These are phyloP conservation scores for Dalbergia oliveri DNA, from an alignment of 306 rosid genomes.

Conservation along the genomic window DNA sequence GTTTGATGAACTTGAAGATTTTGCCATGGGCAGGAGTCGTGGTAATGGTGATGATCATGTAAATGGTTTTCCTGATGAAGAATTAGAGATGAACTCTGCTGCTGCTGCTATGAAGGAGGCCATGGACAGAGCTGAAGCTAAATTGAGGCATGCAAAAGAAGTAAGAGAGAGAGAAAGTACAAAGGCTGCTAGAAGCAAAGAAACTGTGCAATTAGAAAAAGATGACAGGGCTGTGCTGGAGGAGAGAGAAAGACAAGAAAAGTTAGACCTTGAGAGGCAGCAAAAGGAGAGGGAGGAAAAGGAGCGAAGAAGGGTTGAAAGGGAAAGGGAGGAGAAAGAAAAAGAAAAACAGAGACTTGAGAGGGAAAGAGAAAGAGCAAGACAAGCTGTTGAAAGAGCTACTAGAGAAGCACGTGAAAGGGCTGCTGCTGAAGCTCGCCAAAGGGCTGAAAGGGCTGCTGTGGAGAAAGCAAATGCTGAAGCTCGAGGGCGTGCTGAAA, in stretches of 20 bases:
- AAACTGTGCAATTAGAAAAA: constrained; percentile 68
- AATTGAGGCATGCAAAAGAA: constrained; percentile 87
- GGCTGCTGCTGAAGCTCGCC: constrained; percentile 87
- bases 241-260: constrained; percentile 67
- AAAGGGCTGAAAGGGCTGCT: constrained; percentile 88
- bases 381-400: constrained; percentile 98
- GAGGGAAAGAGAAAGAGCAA: constrained; percentile 77
- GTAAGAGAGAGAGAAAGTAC: constrained; percentile 88
- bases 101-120: constrained; percentile 98
- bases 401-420: constrained; percentile 99
- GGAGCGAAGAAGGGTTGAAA: constrained; percentile 66
- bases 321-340: constrained; percentile 73
- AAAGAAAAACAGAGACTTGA: constrained; percentile 76
- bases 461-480: constrained; percentile 88
- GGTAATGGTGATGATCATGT: constrained; percentile 57
- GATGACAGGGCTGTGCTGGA: constrained; percentile 62
- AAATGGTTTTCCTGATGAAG: constrained; percentile 71
- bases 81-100: constrained; percentile 87
- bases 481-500: constrained; percentile 94
- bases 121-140: constrained; percentile 95
- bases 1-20: constrained; percentile 74
- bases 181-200: constrained; percentile 74
- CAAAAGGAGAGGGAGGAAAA: constrained; percentile 81
- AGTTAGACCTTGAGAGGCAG: constrained; percentile 66
- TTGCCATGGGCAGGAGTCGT: constrained; percentile 64